phyloP scores from a whole-genome alignment of 2,329 filamentous ascomycete genomes.

The Trichophyton rubrum region DNA sequence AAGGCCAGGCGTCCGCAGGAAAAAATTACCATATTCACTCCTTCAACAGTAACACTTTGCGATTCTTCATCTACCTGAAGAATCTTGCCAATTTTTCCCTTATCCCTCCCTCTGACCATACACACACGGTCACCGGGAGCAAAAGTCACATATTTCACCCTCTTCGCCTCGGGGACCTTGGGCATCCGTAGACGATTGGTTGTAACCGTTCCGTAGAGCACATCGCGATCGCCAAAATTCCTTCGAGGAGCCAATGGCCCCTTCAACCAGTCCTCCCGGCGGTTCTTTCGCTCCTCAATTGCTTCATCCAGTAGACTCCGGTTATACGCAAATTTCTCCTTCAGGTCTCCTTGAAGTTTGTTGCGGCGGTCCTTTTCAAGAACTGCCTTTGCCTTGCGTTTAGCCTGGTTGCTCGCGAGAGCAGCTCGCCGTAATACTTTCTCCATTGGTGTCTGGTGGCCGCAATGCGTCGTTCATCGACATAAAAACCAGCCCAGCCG shows the following conservation, averaged over 20 bases:
- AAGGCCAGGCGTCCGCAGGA: background rate
- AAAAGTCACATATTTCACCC: constrained; percentile 46
- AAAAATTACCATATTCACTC: constrained; percentile 49
- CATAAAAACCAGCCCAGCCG: background rate
- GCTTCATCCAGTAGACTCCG: constrained; percentile 27
- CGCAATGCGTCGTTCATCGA: constrained; percentile 3
- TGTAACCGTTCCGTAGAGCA: constrained; percentile 47
- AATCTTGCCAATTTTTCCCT: constrained; percentile 72
- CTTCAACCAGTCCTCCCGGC: constrained; percentile 64
- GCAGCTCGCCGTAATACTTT: constrained; percentile 55
- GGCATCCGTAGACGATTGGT: constrained; percentile 26
- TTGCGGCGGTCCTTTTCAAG: constrained; percentile 30
- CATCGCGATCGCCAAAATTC: constrained; percentile 49
- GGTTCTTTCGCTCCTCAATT: constrained; percentile 41
- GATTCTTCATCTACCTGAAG: constrained; percentile 41
- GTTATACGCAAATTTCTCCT: constrained; percentile 22
- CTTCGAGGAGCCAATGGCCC: constrained; percentile 67
- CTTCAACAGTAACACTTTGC: constrained; percentile 50
- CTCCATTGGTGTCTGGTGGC: constrained; percentile 43
- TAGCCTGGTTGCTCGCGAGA: constrained; percentile 53
- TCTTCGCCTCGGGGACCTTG: constrained; percentile 29
- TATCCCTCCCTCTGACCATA: constrained; percentile 62
- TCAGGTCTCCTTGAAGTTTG: constrained; percentile 22
- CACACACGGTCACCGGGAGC: constrained; percentile 66
- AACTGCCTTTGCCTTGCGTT: constrained; percentile 34